Evolutionary conservation across 306 rosid species (phyloP).

Genomic region (Vicia villosa): DNA sequence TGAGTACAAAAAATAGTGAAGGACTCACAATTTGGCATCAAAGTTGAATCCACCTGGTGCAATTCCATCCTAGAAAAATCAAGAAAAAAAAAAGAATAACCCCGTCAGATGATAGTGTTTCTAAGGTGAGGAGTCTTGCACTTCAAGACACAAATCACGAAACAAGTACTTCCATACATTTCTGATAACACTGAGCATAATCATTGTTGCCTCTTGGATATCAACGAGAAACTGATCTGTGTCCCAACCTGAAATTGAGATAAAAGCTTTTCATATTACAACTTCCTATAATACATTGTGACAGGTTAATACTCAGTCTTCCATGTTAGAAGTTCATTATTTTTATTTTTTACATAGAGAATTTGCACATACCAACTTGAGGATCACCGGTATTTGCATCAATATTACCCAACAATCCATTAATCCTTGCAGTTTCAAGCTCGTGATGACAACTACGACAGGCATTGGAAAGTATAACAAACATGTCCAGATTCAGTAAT

Average conservation of each 20-base stretch:
- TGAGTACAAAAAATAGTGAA: constrained; percentile 5
- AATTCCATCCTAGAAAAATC: constrained; percentile 64
- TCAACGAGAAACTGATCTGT: constrained; percentile 95
- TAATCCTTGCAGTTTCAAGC: constrained; percentile 93
- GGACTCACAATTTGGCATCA: constrained; percentile 88
- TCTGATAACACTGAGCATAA: constrained; percentile 81
- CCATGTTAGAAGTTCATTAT: not conserved
- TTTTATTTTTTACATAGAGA: constrained; percentile 4
- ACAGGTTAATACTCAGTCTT: not conserved
- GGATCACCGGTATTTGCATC: constrained; percentile 98
- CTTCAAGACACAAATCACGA: constrained; percentile 2
- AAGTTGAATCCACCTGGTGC: constrained; percentile 99
- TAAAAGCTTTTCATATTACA: constrained; percentile 31
- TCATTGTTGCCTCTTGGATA: constrained; percentile 81
- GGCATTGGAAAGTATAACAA: constrained; percentile 12
- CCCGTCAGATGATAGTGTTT: constrained; percentile 3
- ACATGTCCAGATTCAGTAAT: constrained; percentile 23
- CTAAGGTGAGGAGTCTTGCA: not conserved
- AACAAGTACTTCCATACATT: constrained; percentile 51
- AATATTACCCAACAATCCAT: constrained; percentile 82
- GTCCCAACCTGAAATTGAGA: constrained; percentile 79
- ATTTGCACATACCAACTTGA: constrained; percentile 66
- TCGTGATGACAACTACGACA: constrained; percentile 85
- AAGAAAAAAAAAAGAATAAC: not conserved
- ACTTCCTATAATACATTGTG: not conserved